Base-by-base conservation (phyloP, 306 rosid species). In the Citrullus colocynthis region DNA sequence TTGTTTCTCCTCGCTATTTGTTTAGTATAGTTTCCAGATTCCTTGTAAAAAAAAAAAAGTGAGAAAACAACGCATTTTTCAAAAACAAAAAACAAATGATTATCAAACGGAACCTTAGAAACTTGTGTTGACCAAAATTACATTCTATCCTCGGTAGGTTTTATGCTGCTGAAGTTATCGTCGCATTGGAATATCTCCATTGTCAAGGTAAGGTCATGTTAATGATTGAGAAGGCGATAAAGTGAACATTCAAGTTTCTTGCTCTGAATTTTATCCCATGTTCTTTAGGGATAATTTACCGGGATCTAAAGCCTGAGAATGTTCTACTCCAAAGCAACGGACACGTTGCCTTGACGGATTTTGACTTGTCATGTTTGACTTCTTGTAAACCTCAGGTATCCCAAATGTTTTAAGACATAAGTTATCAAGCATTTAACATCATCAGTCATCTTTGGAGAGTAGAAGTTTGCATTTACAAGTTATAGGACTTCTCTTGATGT, bases 271-370 rank as follows among this genome's bases (percentile, higher is more conserved):
- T 54, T 78, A 48, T 66, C 75, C 42, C 48, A 6, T 41, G 69
- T 61, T 13, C 36, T 76, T 76, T 49, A 95, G 99, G 99, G 75
- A 90, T 95, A 89, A 95, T 95, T 71, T 95, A 95, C 79, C 83
- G 99, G 61, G 99, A 95, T 84, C 84, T 95, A 82, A 95, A 95
- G 93, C 99, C 99, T 34, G 99, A 95, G 81, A 95, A 95, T 80
- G 96, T 95, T 78, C 81, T 95, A 81, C 88, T 95, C 78, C 99
- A 92, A 82, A 52, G 90, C 74, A 81, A 28, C 52, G 99, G 99
- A 5, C 99, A 95, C 3, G 88, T 92, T 44, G 78, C 90, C 70
- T 85, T 95, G 80, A 92, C 99, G 11, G 99, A 95, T 84, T 95
- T 95, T 62, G 99, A 95, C 84, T 79, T 95, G 82, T 95, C 99